phyloP scores from a whole-genome alignment of 345 rosid genomes.

The Raphanus raphanistrum region DNA sequence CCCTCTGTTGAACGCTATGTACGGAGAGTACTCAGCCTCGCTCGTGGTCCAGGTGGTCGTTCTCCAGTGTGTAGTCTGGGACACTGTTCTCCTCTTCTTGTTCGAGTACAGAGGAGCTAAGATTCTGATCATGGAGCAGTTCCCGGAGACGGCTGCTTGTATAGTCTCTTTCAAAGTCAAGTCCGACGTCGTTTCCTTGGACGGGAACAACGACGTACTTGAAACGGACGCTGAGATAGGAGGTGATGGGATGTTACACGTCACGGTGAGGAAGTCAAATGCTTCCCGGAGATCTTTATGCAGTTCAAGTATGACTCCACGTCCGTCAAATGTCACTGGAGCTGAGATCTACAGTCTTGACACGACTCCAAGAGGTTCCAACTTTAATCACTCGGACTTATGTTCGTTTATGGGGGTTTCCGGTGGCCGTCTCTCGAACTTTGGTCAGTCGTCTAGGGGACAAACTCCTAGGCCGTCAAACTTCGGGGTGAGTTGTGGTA shows the following conservation, averaged over 20 bases:
- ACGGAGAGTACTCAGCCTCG: conserved; percentile 62
- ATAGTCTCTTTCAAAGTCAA: conserved; percentile 87
- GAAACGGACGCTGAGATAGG: conserved; percentile 87
- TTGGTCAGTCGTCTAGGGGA: conserved; percentile 77
- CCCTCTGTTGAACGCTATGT: conserved; percentile 90
- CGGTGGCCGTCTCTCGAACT: conserved; percentile 71
- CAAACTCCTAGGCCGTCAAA: conserved; percentile 79
- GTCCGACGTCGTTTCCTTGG: conserved; percentile 81
- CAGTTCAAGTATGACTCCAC: conserved; percentile 57
- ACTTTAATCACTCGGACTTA: conserved; percentile 75
- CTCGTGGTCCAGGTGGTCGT: conserved; percentile 96
- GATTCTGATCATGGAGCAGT: conserved; percentile 84
- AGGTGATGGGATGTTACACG: conserved; percentile 87
- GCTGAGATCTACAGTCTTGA: conserved; percentile 75
- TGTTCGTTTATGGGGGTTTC: conserved; percentile 81
- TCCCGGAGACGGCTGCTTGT: conserved; percentile 87
- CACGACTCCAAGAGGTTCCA: conserved; percentile 85
- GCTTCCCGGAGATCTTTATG: conserved; percentile 69
- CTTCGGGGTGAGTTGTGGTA: conserved; percentile 66
- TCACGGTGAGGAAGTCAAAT: conserved; percentile 76
- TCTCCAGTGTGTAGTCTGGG: conserved; percentile 91
- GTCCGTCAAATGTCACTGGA: conserved; percentile 84
- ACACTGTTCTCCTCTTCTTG: conserved; percentile 81
- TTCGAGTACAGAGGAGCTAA: conserved; percentile 93
- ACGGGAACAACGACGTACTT: conserved; percentile 59